phyloP scores from a whole-genome alignment of 1,284 basidiomycete genomes.

The Macrocybe sp. region DNA sequence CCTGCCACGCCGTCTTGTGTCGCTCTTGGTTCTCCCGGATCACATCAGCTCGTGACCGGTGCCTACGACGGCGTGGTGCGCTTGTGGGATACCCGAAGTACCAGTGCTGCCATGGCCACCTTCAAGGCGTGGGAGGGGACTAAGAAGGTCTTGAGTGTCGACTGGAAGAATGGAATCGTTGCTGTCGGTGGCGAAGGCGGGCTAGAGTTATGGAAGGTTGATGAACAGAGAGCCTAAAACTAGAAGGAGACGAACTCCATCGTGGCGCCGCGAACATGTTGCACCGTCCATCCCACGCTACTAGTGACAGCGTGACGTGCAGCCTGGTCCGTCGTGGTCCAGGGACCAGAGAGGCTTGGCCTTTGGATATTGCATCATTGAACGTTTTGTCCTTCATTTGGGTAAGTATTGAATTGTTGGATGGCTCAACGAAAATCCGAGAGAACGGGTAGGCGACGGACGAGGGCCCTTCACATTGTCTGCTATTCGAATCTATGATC shows the following conservation, averaged over 20 bases:
- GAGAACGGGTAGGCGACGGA: too few relatives aligned
- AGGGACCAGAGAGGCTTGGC: too few relatives aligned
- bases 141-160: constrained; percentile 67
- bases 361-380: too few relatives aligned
- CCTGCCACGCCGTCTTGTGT: constrained; percentile 74
- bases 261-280: too few relatives aligned
- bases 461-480: too few relatives aligned
- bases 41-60: constrained; percentile 71
- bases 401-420: too few relatives aligned
- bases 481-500: too few relatives aligned
- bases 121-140: constrained; percentile 59
- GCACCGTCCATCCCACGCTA: too few relatives aligned
- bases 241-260: neutral
- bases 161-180: constrained; percentile 72
- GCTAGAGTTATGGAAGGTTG: constrained; percentile 72
- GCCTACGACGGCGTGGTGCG: constrained; percentile 81
- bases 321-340: too few relatives aligned
- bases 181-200: constrained; percentile 84
- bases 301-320: too few relatives aligned
- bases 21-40: constrained; percentile 32
- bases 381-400: too few relatives aligned
- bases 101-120: constrained; percentile 56
- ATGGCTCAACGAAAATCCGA: too few relatives aligned
- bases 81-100: constrained; percentile 83
- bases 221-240: constrained; percentile 18